Evolutionary conservation across 2,329 filamentous ascomycete genomes (phyloP).

Genomic region (Fusarium napiforme): DNA sequence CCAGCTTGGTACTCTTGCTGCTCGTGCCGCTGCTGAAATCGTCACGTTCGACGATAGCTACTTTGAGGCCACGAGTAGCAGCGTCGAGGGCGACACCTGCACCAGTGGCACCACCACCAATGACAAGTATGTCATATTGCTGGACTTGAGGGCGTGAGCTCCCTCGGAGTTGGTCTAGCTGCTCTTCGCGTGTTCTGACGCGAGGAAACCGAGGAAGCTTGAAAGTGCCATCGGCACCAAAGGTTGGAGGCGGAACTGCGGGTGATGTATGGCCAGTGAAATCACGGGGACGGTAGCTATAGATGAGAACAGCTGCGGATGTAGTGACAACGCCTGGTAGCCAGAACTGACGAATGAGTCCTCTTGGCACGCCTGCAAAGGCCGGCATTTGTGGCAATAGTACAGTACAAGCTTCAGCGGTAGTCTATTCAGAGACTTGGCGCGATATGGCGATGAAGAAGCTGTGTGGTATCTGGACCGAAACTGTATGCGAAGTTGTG

Average conservation of each 20-base stretch:
- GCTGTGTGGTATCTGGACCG: not conserved
- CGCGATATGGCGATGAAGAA: not conserved
- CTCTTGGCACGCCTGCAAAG: constrained; percentile 23
- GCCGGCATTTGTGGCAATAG: constrained; percentile 29
- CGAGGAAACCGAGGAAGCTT: constrained; percentile 73
- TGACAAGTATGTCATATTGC: constrained; percentile 76
- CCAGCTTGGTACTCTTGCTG: constrained; percentile 80
- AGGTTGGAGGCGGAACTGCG: constrained; percentile 76
- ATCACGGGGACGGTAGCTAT: constrained; percentile 74
- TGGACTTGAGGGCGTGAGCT: constrained; percentile 48
- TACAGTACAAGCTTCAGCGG: no score
- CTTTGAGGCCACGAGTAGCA: constrained; percentile 75
- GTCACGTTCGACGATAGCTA: constrained; percentile 77
- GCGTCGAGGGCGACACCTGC: constrained; percentile 78
- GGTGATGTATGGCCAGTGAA: constrained; percentile 76
- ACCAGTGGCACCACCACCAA: constrained; percentile 78
- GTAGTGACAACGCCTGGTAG: constrained; percentile 56
- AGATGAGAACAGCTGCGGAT: constrained; percentile 59
- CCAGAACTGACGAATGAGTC: constrained; percentile 56
- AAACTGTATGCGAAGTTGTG: not conserved
- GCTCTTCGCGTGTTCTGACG: constrained; percentile 70
- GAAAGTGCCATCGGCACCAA: constrained; percentile 75
- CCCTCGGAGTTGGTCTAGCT: constrained; percentile 69
- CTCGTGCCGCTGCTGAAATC: constrained; percentile 80
- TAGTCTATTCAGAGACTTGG: not conserved